These are phyloP conservation scores for Nematodospora anomalae DNA, from an alignment of 1,139 yeast genomes.

Conservation along the genomic window DNA sequence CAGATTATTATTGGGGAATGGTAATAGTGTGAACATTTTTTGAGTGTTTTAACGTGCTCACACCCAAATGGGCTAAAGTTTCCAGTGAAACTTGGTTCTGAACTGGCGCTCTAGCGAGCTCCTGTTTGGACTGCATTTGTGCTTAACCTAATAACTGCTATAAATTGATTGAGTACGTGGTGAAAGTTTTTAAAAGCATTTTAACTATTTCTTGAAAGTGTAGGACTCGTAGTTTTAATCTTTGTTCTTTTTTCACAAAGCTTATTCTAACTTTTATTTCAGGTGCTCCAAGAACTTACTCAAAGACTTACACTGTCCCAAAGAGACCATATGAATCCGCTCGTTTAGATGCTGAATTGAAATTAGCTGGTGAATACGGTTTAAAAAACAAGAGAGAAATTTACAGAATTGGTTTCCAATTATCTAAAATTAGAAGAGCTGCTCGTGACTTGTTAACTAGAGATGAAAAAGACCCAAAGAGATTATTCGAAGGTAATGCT, in stretches of 20 bases:
- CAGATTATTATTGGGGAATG: too few species aligned
- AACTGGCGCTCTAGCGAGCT: not conserved
- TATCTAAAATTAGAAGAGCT: conserved; percentile 99
- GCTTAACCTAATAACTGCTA: not conserved
- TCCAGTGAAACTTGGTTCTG: not conserved
- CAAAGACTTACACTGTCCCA: conserved; percentile 99
- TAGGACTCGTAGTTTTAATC: not conserved
- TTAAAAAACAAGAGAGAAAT: conserved; percentile 99
- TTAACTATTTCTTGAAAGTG: not conserved
- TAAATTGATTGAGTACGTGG: not conserved
- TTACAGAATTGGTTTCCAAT: conserved; percentile 98
- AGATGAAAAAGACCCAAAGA: conserved; percentile 99
- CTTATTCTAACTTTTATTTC: conserved; percentile 29
- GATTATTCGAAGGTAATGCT: conserved; percentile 99
- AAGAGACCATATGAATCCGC: conserved; percentile 98
- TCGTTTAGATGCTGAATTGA: conserved; percentile 98
- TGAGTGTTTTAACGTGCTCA: not conserved
- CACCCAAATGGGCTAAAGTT: not conserved
- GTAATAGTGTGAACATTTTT: too few species aligned
- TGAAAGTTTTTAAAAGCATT: not conserved
- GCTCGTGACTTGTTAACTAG: conserved; percentile 99
- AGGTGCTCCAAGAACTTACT: conserved; percentile 99
- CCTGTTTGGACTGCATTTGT: not conserved
- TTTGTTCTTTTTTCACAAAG: not conserved
- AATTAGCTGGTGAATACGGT: conserved; percentile 99